Conservation (phyloP, 139 green algal species). For the Dunaliella primolecta region DNA sequence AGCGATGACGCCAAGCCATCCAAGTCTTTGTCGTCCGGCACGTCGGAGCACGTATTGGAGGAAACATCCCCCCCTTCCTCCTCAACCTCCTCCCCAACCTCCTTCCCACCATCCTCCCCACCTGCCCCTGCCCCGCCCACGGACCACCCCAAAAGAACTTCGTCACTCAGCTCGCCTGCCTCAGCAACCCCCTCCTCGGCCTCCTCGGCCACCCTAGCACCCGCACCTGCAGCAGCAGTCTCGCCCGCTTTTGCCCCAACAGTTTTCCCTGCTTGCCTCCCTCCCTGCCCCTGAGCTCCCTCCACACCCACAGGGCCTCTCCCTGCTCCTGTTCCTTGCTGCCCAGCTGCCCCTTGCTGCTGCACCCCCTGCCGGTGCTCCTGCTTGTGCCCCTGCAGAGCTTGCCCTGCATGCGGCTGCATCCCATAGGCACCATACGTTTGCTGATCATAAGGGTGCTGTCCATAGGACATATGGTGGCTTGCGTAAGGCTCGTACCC, state of each 20-base stretch:
- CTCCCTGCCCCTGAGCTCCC: too few species aligned
- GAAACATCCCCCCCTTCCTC: neutral
- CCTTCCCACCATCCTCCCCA: neutral
- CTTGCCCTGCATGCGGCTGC: too few species aligned
- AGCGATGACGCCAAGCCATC: constrained; percentile 17
- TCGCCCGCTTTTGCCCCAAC: too few species aligned
- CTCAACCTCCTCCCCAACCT: neutral
- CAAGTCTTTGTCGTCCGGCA: constrained; percentile 16
- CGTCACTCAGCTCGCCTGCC: constrained; percentile 24
- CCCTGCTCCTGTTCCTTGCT: too few species aligned
- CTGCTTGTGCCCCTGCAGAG: too few species aligned
- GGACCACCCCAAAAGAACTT: neutral
- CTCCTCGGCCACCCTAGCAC: neutral
- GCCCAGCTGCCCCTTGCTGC: too few species aligned
- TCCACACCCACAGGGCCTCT: too few species aligned
- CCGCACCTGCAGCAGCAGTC: neutral
- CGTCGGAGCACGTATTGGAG: neutral
- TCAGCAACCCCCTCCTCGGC: too few species aligned
- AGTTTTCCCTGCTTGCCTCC: too few species aligned
- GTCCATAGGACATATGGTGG: neutral
- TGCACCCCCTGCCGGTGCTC: too few species aligned
- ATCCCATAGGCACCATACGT: neutral
- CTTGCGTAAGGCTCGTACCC: too few species aligned
- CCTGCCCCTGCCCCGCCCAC: constrained; percentile 1
- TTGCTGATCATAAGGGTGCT: neutral